These are phyloP conservation scores for Penicillium sp. DNA, from an alignment of 2,329 filamentous ascomycete species.

Conservation along the genomic window DNA sequence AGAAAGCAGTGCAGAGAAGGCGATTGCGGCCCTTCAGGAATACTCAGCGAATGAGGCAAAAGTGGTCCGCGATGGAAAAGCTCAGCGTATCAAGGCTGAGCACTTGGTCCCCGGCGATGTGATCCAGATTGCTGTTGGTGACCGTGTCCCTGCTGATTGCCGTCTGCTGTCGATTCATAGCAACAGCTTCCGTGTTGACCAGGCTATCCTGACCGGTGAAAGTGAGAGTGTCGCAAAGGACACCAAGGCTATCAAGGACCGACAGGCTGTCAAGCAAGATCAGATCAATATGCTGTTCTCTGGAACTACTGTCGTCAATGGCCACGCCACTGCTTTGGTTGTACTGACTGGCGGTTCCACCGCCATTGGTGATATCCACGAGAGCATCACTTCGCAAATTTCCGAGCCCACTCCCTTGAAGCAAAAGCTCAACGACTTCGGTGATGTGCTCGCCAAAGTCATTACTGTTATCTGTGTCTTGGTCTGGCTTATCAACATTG, in stretches of 20 bases:
- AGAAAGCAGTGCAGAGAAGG: slow-evolving; percentile 97
- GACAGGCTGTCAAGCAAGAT: slow-evolving; percentile 90
- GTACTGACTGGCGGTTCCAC: slow-evolving; percentile 86
- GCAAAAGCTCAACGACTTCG: slow-evolving; percentile 98
- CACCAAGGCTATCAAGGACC: slow-evolving; percentile 65
- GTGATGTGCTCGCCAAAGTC: slow-evolving; percentile 92
- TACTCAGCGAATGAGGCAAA: slow-evolving; percentile 98
- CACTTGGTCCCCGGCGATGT: slow-evolving; percentile 94
- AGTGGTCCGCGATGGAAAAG: slow-evolving; percentile 78
- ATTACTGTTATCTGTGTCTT: slow-evolving; percentile 95
- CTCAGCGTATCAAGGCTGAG: slow-evolving; percentile 87
- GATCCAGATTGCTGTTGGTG: slow-evolving; percentile 81
- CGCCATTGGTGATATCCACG: slow-evolving; percentile 97
- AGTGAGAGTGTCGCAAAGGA: slow-evolving; percentile 96
- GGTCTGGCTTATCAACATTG: slow-evolving; percentile 98
- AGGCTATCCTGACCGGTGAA: slow-evolving; percentile 95
- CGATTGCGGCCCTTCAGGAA: slow-evolving; percentile 95
- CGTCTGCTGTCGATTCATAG: slow-evolving; percentile 85
- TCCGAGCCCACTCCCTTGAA: slow-evolving; percentile 96
- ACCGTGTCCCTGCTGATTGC: slow-evolving; percentile 93
- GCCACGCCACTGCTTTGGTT: slow-evolving; percentile 86
- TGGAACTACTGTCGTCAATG: slow-evolving; percentile 93
- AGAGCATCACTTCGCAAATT: slow-evolving; percentile 97
- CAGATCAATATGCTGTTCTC: slow-evolving; percentile 98
- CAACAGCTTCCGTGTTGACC: slow-evolving; percentile 96